Percentiles rank a stretch among this genome's conserved stretches.
These are phyloP conservation scores for Rhodofomes roseus DNA, from an alignment of 1,284 basidiomycete genomes.

Conservation along the genomic window DNA sequence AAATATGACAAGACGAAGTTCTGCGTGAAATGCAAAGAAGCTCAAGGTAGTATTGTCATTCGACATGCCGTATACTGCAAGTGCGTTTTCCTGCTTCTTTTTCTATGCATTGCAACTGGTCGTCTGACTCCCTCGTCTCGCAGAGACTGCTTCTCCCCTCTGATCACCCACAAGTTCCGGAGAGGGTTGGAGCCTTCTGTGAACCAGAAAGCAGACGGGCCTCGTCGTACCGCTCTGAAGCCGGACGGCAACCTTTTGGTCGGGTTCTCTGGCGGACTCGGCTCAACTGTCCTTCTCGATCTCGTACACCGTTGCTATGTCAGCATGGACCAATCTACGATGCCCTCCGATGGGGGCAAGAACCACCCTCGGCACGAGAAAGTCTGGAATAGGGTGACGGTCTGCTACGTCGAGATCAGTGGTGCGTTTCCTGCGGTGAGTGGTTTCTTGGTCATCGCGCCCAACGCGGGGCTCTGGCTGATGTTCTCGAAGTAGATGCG, in stretches of 20 bases:
- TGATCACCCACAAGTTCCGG: conserved; percentile 62
- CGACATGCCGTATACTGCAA: conserved; percentile 82
- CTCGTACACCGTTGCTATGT: conserved; percentile 64
- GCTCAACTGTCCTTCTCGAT: conserved; percentile 70
- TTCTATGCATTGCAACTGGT: not conserved
- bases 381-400: conserved; percentile 58
- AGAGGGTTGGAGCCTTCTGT: conserved; percentile 61
- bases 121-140: not conserved
- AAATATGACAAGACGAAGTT: conserved; percentile 61
- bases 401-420: conserved; percentile 70
- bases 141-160: conserved; percentile 66
- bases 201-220: conserved; percentile 48
- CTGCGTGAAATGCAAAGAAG: conserved; percentile 71
- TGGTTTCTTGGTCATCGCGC: not conserved
- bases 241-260: conserved; percentile 65
- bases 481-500: conserved; percentile 37
- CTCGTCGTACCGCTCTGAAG: conserved; percentile 49
- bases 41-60: conserved; percentile 63
- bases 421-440: conserved; percentile 59
- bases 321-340: conserved; percentile 25
- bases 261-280: conserved; percentile 71
- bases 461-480: not conserved
- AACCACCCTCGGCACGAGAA: conserved; percentile 60
- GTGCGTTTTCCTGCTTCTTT: conserved; percentile 37
- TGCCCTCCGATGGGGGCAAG: conserved; percentile 47